Base-by-base conservation (phyloP, 2,329 filamentous ascomycete genomes). In the Diaporthe citri region DNA sequence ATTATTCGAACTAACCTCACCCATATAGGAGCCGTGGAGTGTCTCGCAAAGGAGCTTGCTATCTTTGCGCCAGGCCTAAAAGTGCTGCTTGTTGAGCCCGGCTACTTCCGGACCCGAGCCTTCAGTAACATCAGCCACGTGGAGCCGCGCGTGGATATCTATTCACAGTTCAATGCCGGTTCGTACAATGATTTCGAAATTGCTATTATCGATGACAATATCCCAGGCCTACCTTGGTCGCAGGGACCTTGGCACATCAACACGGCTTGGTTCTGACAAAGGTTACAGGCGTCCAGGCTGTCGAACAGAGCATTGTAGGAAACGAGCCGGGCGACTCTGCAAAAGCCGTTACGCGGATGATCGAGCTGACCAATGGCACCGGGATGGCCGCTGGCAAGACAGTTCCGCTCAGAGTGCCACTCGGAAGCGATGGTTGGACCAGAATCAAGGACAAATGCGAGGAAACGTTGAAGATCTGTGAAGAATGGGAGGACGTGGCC, bases 391-490 rank as follows among this genome's bases (percentile, higher is more conserved):
- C 76, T 2, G 83, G 82, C 0, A 82, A 74, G 59, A 71, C 57
- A 0, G 41, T 83, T 2, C 90, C 89, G 4, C 77, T 91, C 10
- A 82, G 89, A 41, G 85, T 88, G 20, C 84, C 89, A 0, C 82
- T 91, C 15, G 89, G 89, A 0, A 88, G 84, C 0, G 89, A 91
- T 80, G 87, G 88, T 0, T 90, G 87, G 79, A 78, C 79, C 1
- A 82, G 77, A 6, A 85, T 91, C 31, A 87, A 83, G 77, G 78
- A 81, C 0, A 91, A 90, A 82, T 83, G 90, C 31, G 85, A 90
- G 57, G 80, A 82, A 17, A 88, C 88, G 66, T 73, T 82, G 43
- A 84, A 88, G 76, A 85, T 87, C 7, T 85, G 87, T n/a, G 82
- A 85, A 10, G 86, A 86, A 66, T 90, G 87, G 80, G 85, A 89